Evolutionary conservation across 306 rosid genomes (phyloP), one percentile per base, ranked within the genome.

Genomic region (Rosa multiflora): DNA sequence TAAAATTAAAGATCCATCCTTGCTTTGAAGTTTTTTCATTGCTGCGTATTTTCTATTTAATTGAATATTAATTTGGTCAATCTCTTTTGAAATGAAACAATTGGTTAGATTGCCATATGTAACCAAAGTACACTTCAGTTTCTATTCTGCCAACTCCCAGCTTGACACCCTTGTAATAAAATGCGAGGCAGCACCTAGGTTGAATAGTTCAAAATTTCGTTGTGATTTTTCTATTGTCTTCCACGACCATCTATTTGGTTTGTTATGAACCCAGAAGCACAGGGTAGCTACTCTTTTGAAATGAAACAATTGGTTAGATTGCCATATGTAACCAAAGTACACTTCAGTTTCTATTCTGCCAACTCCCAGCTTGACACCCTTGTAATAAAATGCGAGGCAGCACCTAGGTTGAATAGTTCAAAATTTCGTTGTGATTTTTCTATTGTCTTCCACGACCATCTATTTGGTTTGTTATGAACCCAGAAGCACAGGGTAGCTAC

Each of bases 291-390:
- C 17, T 47, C 46, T 5, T 32, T 37, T 47, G 67, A 23, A 51
- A 75, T 43, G 18, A 11, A 59, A 66, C 61, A 37, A 32, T 70
- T 61, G 63, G 39, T 48, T 63, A 76, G 67, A 81, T 11, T 46
- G 5, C 72, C 79, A 17, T 5, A 40, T 52, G 5, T 44, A 43
- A 75, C 18, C 56, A 21, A 51, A 26, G 42, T 8, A 23, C 42
- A 59, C 49, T 14, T 23, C 26, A 43, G 77, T 74, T 74, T 74
- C 77, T 73, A 12, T 10, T 73, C 26, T 55, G 9, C 68, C 15
- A 42, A 40, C 23, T 40, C 40, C 12, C 8, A 58, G 55, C 78
- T 42, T 42, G 40, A 59, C 58, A 21, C 35, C 15, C 5, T 14
- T 75, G 40, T 74, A n/a, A 21, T 43, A 21, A 76, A 76, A 46